phyloP scores from a whole-genome alignment of 2,329 filamentous ascomycete species.

The Alternaria brassicicola region DNA sequence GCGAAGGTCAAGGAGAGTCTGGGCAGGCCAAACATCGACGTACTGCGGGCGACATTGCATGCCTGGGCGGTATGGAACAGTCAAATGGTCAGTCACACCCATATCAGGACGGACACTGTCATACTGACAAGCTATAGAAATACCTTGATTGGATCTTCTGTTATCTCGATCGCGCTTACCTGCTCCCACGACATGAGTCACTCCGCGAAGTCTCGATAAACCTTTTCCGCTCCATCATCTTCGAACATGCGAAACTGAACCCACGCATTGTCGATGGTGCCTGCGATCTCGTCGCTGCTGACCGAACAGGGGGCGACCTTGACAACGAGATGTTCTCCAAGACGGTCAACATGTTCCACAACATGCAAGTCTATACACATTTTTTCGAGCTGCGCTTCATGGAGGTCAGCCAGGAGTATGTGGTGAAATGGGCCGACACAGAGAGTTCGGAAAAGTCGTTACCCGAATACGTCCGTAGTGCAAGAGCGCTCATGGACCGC shows the following conservation, averaged over 20 bases:
- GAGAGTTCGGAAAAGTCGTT: constrained; percentile 67
- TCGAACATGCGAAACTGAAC: constrained; percentile 60
- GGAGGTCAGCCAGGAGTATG: constrained; percentile 69
- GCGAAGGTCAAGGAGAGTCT: constrained; percentile 63
- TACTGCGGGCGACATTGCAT: constrained; percentile 64
- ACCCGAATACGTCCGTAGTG: constrained; percentile 75
- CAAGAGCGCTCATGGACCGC: constrained; percentile 69
- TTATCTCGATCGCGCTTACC: constrained; percentile 88
- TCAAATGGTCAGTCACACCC: constrained; percentile 67
- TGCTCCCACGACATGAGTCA: constrained; percentile 76
- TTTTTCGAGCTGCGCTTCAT: constrained; percentile 81
- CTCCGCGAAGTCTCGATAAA: constrained; percentile 81
- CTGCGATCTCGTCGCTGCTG: constrained; percentile 75
- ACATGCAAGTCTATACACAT: constrained; percentile 79
- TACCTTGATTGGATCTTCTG: constrained; percentile 88
- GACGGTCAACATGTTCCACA: constrained; percentile 80
- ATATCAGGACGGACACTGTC: too few species aligned
- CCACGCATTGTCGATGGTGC: constrained; percentile 68
- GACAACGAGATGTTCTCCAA: constrained; percentile 72
- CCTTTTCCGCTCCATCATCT: constrained; percentile 72
- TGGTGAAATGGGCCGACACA: constrained; percentile 71
- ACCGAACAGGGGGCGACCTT: constrained; percentile 64
- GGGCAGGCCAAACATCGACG: constrained; percentile 65
- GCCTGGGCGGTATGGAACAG: constrained; percentile 80
- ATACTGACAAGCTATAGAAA: constrained; percentile 56